Evolutionary conservation across 768 basidiomycete genomes (phyloP).

Genomic region (Trametes gibbosa): DNA sequence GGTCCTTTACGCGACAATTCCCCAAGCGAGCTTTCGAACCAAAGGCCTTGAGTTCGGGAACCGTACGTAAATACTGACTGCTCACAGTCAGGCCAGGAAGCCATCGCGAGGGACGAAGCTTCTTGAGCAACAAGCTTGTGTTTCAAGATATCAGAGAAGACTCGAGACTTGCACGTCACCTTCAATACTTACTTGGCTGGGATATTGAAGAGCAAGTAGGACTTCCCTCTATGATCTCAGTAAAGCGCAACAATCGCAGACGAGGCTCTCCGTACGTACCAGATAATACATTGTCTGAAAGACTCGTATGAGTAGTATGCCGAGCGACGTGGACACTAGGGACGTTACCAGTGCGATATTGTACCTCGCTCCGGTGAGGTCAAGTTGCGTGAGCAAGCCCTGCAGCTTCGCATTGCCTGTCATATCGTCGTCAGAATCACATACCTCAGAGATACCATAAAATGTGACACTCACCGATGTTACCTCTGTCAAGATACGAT

Average conservation of each 20-base stretch:
- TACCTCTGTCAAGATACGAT: conserved; percentile 30
- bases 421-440: neutral
- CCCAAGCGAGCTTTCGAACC: conserved; percentile 53
- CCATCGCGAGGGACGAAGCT: conserved; percentile 66
- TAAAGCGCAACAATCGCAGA: neutral
- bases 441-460: no score
- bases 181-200: neutral
- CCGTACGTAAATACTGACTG: neutral
- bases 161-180: conserved; percentile 42
- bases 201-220: neutral
- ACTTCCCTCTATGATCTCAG: neutral
- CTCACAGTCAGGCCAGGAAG: conserved; percentile 63
- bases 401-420: conserved; percentile 27
- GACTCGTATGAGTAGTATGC: neutral
- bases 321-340: neutral
- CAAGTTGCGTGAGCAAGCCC: conserved; percentile 53
- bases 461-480: conserved; percentile 18
- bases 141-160: neutral
- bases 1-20: conserved; percentile 50
- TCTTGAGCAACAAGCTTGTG: conserved; percentile 50
- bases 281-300: conserved; percentile 66
- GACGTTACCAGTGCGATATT: conserved; percentile 56
- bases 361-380: conserved; percentile 55
- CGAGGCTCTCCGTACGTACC: conserved; percentile 35
- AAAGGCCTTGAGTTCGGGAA: neutral